Percentiles rank a stretch among this genome's conserved stretches.
phyloP scores from a whole-genome alignment of 2,329 filamentous ascomycete genomes.

The Pseudogymnoascus verrucosus region DNA sequence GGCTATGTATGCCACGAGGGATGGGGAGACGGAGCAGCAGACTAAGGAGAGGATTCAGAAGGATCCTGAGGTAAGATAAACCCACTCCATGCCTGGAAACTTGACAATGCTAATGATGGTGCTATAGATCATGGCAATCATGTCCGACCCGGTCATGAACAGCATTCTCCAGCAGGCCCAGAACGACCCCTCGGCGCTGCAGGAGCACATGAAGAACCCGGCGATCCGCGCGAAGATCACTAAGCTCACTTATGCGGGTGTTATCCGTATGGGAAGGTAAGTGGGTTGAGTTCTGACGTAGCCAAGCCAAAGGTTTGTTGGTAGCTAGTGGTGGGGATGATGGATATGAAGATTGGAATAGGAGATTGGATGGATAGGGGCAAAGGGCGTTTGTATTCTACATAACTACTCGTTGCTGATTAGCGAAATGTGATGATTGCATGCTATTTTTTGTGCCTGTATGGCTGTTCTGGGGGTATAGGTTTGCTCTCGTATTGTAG shows the following conservation, averaged over 20 bases:
- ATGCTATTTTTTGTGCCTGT: neutral
- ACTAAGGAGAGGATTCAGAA: slow-evolving; percentile 83
- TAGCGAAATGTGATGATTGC: slow-evolving; percentile 3
- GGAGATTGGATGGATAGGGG: neutral
- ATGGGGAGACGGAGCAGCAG: slow-evolving; percentile 94
- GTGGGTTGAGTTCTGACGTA: neutral
- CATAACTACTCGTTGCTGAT: slow-evolving; percentile 3
- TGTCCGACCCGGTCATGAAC: slow-evolving; percentile 97
- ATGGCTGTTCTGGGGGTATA: too few relatives aligned
- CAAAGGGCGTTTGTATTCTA: neutral
- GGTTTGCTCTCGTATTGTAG: neutral
- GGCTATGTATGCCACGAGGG: slow-evolving; percentile 82
- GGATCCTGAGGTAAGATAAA: slow-evolving; percentile 71
- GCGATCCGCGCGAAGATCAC: slow-evolving; percentile 81
- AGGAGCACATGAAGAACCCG: slow-evolving; percentile 96
- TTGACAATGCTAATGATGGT: neutral
- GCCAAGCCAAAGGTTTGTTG: too few relatives aligned
- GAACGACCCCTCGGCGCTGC: slow-evolving; percentile 79
- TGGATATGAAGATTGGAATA: neutral
- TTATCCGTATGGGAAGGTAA: slow-evolving; percentile 65
- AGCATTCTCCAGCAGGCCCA: slow-evolving; percentile 95
- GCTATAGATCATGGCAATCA: slow-evolving; percentile 68
- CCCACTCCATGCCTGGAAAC: neutral
- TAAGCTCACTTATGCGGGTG: slow-evolving; percentile 87
- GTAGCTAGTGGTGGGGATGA: neutral